Base-by-base conservation (phyloP, 805 yeast genomes). In the Isabelozyma pseudorhagii region DNA sequence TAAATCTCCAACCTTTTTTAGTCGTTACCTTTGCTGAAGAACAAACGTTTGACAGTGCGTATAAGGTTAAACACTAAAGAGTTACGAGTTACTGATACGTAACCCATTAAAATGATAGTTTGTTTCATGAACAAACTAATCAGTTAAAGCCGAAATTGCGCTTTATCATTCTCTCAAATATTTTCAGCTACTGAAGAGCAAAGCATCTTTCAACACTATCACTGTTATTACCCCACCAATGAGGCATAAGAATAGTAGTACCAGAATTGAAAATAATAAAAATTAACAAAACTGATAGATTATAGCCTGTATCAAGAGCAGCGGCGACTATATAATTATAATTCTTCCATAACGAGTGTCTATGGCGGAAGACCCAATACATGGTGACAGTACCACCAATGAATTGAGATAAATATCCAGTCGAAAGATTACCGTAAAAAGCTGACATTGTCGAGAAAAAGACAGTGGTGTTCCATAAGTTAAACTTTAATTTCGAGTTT, bases 251-350 rank as follows among this genome's bases (percentile, higher is more conserved):
- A 4, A 55, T 44, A 0, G 47, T 44, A 8, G 59, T 60, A 7
- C 70, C 58, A 9, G 65, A 60, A 31, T 31, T 31, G 36, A 31
- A 31, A 27, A 68, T 46, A 8, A 68, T 45, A 52, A 75, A 75
- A 8, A 75, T 59, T 17, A 64, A 50, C 21, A 75, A 49, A 42
- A 69, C 61, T 3, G 75, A 62, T 38, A 75, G 50, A 49, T 75
- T 75, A 59, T 66, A 72, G 3, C 79, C 80, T 0, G 79, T 72
- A 48, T 75, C 80, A 50, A 74, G 67, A 0, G 79, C 78, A 4
- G 80, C 80, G 1, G 79, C 79, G n/a, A 73, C 54, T 21, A 75
- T 71, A 53, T 75, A 75, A 47, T 75, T 75, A 55, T 65, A 75
- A 51, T 58, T 64, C 51, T 66, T 67, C 69, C 78, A 75, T 17